phyloP scores from a whole-genome alignment of 257 asterid genomes.

The Echium plantagineum region DNA sequence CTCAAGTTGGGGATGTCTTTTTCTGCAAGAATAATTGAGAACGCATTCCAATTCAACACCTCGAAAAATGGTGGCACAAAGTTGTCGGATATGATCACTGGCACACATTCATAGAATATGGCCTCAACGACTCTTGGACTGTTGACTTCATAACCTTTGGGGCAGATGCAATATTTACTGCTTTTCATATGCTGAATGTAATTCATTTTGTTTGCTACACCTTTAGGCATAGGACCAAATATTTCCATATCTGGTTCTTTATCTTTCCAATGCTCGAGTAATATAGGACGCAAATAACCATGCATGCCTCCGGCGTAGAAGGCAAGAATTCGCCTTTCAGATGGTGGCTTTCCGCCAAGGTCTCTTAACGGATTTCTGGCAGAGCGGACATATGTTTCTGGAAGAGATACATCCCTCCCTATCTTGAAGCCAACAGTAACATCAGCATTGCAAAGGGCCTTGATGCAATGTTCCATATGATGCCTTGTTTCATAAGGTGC shows the following conservation, averaged over 20 bases:
- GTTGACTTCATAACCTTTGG: conserved; percentile 86
- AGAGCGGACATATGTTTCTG: not conserved
- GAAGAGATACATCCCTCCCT: not conserved
- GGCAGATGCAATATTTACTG: conserved; percentile 82
- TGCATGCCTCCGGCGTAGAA: not conserved
- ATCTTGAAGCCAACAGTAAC: not conserved
- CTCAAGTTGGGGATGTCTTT: conserved; percentile 57
- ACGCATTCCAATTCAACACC: conserved; percentile 63
- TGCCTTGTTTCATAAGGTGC: conserved; percentile 7
- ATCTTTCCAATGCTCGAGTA: not conserved
- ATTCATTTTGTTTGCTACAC: conserved; percentile 75
- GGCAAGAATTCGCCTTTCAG: not conserved
- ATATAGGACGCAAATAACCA: not conserved
- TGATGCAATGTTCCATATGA: not conserved
- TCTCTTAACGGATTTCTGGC: not conserved
- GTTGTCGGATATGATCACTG: conserved; percentile 76
- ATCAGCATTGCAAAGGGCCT: not conserved
- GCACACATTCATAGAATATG: conserved; percentile 82
- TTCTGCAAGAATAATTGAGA: conserved; percentile 58
- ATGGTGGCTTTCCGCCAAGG: not conserved
- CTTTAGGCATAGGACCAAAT: conserved; percentile 69
- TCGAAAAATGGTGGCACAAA: conserved; percentile 88
- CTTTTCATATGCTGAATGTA: conserved; percentile 78
- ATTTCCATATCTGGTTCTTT: conserved; percentile 25
- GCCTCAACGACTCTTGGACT: conserved; percentile 90